Base-by-base conservation (phyloP, 2,329 filamentous ascomycete genomes). In the Dendrostoma leiphaemia region DNA sequence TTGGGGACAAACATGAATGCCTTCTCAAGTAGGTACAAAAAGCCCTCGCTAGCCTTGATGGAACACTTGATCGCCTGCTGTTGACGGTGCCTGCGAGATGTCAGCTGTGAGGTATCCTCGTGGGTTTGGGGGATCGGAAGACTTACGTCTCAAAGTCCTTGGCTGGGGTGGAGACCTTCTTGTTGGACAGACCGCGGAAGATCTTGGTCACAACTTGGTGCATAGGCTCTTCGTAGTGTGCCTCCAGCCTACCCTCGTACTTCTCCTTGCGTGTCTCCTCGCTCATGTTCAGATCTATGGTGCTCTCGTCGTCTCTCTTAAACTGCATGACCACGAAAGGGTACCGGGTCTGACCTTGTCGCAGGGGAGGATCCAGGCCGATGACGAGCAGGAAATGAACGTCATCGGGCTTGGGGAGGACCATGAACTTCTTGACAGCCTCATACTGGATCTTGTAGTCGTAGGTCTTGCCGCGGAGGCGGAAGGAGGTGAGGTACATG, bases 391-490 rank as follows among this genome's bases (percentile, higher is more conserved):
- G 88, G 62, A 89, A 92, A 69, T 99, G 94, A 64, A 94, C 84
- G 62, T 99, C 94, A 70, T 99, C 94, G n/a, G 94, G 94, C 76
- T 99, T 99, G 45, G 94, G 94, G 6, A 99, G 84, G 28, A 97
- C 83, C 86, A 99, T 97, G 70, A 97, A 97, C 71, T 97, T 97
- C 80, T 99, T 99, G 75, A 97, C 91, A 47, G 88, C 85, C 54
- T 97, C 90, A 74, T 97, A 99, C 71, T 97, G 91, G 62, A 99
- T 97, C 82, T 99, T 99, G 84, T 99, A 99, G 77, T 99, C 95
- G 78, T 99, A 99, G 23, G 94, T 99, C 77, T 99, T 99, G 66
- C 94, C 94, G 61, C 94, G 93, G 59, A 99, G 82, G 59, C 94
- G 89, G 82, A 99, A 97, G 2, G 94, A 97, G 15, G 85, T 88